Base-by-base conservation (phyloP, 139 green algal genomes). In the Chlorella sp. region DNA sequence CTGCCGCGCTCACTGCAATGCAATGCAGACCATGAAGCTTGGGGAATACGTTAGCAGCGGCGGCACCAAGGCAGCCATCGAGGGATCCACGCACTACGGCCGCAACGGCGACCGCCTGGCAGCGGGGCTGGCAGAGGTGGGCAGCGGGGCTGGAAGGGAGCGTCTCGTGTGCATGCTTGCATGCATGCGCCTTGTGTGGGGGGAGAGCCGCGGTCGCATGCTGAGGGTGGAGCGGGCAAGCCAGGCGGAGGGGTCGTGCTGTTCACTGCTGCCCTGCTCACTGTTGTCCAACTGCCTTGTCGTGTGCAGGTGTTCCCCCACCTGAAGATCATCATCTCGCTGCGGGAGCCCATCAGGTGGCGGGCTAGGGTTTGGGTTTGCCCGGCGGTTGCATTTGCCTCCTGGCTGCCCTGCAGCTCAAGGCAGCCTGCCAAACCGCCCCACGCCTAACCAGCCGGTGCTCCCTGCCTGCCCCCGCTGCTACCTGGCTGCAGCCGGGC, bases 301-400 rank as follows among this genome's bases (percentile, higher is more conserved):
- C n/a, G n/a, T n/a, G 13, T 60, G n/a, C 34, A 43, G 32, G 30
- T 73, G 7, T 30, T 73, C 3, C 67, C 67, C 7, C 9, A 36
- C 30, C 67, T 73, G 8, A 41, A 43, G 34, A 17, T 73, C 32
- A 36, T 73, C 34, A 73, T 73, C n/a, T 73, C 67, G 11, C 34
- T 73, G 67, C 67, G 67, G 13, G 67, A 73, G 67, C 67, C 67
- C 34, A 73, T 73, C 67, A 73, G 67, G 67, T 46, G 13, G n/a
- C n/a, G n/a, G n/a, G n/a, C n/a, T n/a, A n/a, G n/a, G n/a, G n/a
- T n/a, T n/a, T n/a, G n/a, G n/a, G n/a, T n/a, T n/a, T n/a, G n/a
- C n/a, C n/a, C n/a, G n/a, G n/a, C n/a, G n/a, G n/a, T n/a, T n/a
- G n/a, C n/a, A n/a, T n/a, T n/a, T n/a, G n/a, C n/a, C n/a, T n/a